Base-by-base conservation (phyloP, 2,329 filamentous ascomycete genomes). In the Exophiala sideris region DNA sequence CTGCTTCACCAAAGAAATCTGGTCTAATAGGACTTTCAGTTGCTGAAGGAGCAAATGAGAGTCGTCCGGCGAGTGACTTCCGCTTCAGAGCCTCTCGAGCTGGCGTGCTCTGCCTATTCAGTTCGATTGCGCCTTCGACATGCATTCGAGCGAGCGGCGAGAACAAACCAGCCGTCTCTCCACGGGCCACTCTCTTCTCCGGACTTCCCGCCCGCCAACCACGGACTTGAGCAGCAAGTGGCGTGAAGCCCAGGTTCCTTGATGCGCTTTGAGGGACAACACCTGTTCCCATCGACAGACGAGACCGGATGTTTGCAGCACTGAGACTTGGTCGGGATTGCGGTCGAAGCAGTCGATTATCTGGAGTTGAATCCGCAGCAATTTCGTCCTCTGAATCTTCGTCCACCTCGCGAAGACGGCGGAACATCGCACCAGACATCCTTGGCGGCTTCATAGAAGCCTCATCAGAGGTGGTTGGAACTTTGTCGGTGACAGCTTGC, bases 141-240 rank as follows among this genome's bases (percentile, higher is more conserved):
- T 64, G 59, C 40, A 56, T 42, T 8, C 54, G 52, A 45, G 58
- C 56, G 38, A 60, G 42, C n/a, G 41, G 62, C 40, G 55, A 66
- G 55, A 48, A 64, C 38, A 47, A 46, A 52, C 35, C 56, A 50
- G 4, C 63, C 50, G 42, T 9, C 32, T 39, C 34, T 33, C 49
- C 64, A 56, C 8, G 64, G 62, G 39, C 65, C 64, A 2, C 62
- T 16, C 65, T 63, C 62, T 63, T 49, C 21, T 65, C 52, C 2
- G 83, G 82, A 59, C 81, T 87, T 20, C 75, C 75, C 1, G 85
- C 76, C 59, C 79, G 78, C 86, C 87, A 89, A 20, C 78, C 76
- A 54, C 74, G 78, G 3, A 89, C 71, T 62, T 85, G 79, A 35
- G 79, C 73, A 3, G 82, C 82, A 35, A 89, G 71, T 20, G 84